phyloP scores from a whole-genome alignment of 306 rosid genomes.

The Cucurbita moschata region DNA sequence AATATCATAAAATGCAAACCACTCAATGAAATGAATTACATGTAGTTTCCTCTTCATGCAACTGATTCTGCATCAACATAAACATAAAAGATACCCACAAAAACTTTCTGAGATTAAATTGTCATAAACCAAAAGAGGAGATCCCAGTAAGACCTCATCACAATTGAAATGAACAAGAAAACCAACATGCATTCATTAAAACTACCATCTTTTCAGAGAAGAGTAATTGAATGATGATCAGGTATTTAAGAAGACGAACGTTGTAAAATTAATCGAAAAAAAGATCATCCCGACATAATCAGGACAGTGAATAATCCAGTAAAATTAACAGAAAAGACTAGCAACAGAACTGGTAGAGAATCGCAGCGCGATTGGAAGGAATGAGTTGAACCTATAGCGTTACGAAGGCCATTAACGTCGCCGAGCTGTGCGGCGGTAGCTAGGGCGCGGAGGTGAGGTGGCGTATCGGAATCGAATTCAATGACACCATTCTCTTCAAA shows the following conservation, averaged over 20 bases:
- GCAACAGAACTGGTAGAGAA: neutral
- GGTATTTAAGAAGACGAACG: neutral
- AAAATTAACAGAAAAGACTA: neutral
- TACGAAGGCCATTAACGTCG: slow-evolving; percentile 42
- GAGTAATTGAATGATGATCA: neutral
- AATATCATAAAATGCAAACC: neutral
- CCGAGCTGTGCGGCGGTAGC: slow-evolving; percentile 49
- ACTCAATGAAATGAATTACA: neutral
- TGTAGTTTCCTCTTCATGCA: neutral
- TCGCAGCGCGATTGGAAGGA: neutral
- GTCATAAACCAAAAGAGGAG: neutral
- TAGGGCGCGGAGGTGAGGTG: slow-evolving; percentile 72
- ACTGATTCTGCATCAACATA: neutral
- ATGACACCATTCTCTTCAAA: slow-evolving; percentile 46
- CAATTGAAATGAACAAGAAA: neutral
- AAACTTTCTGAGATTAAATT: neutral
- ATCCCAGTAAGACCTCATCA: neutral
- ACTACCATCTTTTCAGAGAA: neutral
- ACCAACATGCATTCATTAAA: neutral
- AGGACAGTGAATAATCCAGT: neutral
- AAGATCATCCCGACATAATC: neutral
- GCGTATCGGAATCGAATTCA: slow-evolving; percentile 31
- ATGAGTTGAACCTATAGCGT: slow-evolving; percentile 47
- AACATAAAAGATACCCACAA: too few species aligned
- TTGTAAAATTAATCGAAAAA: neutral